Base-by-base conservation (phyloP, 805 yeast genomes). In the Schwanniomyces sp. region DNA sequence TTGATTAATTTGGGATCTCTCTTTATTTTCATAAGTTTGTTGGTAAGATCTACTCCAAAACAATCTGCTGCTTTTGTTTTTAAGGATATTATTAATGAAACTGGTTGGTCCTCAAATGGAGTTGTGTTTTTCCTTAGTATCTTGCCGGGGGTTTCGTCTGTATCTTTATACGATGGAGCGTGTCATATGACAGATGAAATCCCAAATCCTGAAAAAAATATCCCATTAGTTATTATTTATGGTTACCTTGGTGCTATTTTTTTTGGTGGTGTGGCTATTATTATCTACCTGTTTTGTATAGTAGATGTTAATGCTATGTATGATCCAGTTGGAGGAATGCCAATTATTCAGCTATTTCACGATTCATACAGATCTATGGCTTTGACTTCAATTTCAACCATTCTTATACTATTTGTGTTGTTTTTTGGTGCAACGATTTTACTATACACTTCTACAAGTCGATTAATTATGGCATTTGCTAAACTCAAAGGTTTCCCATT, bases 121-220 rank as follows among this genome's bases (percentile, higher is more conserved):
- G 48, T 64, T 6, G 59, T 58, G 8, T 62, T 63, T 41, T 52
- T 64, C 43, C 40, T 65, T 8, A 63, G 65, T 10, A 46, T 65
- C 30, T 55, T 60, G 38, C 67, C 60, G 28, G 53, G 61, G 39
- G 58, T 60, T 49, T 66, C 59, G 32, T 52, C 61, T 28, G 61
- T 68, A 38, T 56, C 68, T 5, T 61, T 69, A 43, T 66, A 62
- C 45, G 74, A 68, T 51, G 63, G 67, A 5, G 63, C 64, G 2
- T 59, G 67, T 7, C 72, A 66, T 47, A 58, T 64, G 54, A 67
- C 71, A 2, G 70, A 66, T 46, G 71, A 67, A 51, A 60, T 67
- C 14, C 58, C 58, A 17, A 44, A 55, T 25, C 67, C 70, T 3
- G 63, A 52, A 37, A 61, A 56, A 45, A 55, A 65, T 42, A 57